Evolutionary conservation across 2,329 filamentous ascomycete species (phyloP).

Genomic region (Fusarium udum): DNA sequence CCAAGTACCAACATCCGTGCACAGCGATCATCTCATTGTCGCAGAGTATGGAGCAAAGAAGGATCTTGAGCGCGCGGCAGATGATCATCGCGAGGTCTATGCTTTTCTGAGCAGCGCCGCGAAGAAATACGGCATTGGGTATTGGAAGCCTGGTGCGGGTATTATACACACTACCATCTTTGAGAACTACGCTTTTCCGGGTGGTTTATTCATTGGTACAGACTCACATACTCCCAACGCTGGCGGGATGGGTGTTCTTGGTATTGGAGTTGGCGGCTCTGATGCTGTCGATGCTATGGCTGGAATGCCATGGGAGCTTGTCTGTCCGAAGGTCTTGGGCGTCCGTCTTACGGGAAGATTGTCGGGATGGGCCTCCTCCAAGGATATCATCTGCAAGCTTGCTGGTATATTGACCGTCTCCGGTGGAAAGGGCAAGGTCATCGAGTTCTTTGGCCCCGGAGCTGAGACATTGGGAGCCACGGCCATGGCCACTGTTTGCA

Average conservation of each 20-base stretch:
- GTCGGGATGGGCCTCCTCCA: not conserved
- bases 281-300: slow-evolving; percentile 57
- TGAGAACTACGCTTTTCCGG: slow-evolving; percentile 52
- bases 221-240: slow-evolving; percentile 52
- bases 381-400: slow-evolving; percentile 50
- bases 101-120: slow-evolving; percentile 51
- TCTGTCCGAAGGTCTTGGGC: slow-evolving; percentile 92
- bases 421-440: slow-evolving; percentile 48
- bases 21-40: slow-evolving; percentile 52
- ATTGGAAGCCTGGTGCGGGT: slow-evolving; percentile 50
- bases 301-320: slow-evolving; percentile 49
- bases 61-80: not conserved
- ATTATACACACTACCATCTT: slow-evolving; percentile 53
- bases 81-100: slow-evolving; percentile 47
- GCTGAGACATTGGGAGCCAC: slow-evolving; percentile 46
- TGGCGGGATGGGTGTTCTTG: slow-evolving; percentile 49
- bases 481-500: slow-evolving; percentile 51
- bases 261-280: slow-evolving; percentile 55
- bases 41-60: slow-evolving; percentile 20
- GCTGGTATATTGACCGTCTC: slow-evolving; percentile 48
- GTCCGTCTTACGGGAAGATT: slow-evolving; percentile 81
- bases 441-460: slow-evolving; percentile 51
- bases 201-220: slow-evolving; percentile 49
- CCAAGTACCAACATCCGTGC: slow-evolving; percentile 51
- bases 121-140: slow-evolving; percentile 57